These are phyloP conservation scores for Malassezia furfur DNA, from an alignment of 1,284 basidiomycete species.

Conservation along the genomic window DNA sequence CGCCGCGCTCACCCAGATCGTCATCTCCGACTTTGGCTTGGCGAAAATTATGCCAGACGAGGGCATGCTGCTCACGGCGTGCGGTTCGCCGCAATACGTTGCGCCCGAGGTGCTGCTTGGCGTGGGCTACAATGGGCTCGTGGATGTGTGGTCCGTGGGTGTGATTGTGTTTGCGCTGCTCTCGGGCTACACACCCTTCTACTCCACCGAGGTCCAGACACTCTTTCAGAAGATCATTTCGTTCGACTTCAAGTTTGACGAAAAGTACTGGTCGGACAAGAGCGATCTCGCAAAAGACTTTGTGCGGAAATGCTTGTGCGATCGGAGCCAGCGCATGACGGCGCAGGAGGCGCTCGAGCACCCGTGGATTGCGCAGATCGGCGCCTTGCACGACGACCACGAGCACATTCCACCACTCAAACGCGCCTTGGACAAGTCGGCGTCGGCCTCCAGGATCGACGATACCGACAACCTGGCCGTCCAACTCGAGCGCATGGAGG, in stretches of 20 bases:
- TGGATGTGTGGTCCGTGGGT: conserved; percentile 46
- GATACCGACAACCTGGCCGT: neutral
- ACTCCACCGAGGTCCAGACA: conserved; percentile 35
- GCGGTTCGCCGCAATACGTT: conserved; percentile 46
- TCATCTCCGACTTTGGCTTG: conserved; percentile 47
- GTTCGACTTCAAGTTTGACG: conserved; percentile 40
- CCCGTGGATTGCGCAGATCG: conserved; percentile 29
- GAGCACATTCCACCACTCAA: neutral
- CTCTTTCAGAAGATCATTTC: conserved; percentile 43
- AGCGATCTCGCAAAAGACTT: conserved; percentile 43
- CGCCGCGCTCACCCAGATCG: neutral
- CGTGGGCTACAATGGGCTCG: conserved; percentile 37
- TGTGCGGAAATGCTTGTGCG: conserved; percentile 39
- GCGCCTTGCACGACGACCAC: too few species aligned
- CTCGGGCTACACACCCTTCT: conserved; percentile 47
- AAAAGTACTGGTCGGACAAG: conserved; percentile 41
- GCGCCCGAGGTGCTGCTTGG: conserved; percentile 46
- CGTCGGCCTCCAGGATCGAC: neutral
- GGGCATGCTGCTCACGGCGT: conserved; percentile 42
- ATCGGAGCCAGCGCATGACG: conserved; percentile 36
- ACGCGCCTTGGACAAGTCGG: neutral
- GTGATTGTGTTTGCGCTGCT: conserved; percentile 46
- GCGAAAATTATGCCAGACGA: conserved; percentile 41
- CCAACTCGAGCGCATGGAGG: neutral
- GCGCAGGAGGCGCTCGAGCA: conserved; percentile 38